Base-by-base conservation (phyloP, 306 rosid species). In the Ormosia semicastrata region DNA sequence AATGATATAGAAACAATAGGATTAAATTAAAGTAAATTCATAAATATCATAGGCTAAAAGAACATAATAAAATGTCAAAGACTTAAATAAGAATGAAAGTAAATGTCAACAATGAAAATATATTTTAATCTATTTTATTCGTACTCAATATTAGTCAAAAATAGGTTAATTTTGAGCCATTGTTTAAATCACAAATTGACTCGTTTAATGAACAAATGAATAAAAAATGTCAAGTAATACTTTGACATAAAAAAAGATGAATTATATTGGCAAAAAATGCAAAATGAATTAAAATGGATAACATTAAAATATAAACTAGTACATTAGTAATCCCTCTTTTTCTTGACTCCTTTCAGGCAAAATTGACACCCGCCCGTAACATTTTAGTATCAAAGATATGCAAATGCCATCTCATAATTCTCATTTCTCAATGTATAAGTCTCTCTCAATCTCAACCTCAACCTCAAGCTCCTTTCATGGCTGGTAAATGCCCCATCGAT, bases 391-490 rank as follows among this genome's bases (percentile, higher is more conserved):
- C 5, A 33, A 71, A 79, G 3, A 33, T 36, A 69, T 58, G 29
- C 41, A 81, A 64, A 41, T 52, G 14, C 4, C 15, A 56, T 44
- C 15, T 69, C 57, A 57, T 30, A 63, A 53, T 71, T 77, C 17
- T 10, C 13, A 65, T 58, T 46, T 62, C 8, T 30, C 41, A 41
- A 40, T 69, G 36, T 65, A 58, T 18, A 12, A 0, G 79, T 73
- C 78, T 87, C 85, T 57, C 50, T 71, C 87, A 80, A 24, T 1
- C 24, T 24, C 24, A 24, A 24, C 24, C 24, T 24, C 24, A 24
- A 79, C 68, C 39, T 86, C 75, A 71, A 65, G 36, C 78, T 80
- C 43, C 82, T 75, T 83, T 86, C 87, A 76, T 83, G 74, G 83
- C 79, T 80, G 74, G 77, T 75, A 70, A 34, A 54, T 71, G 83